These are phyloP conservation scores for Neoascochyta sp. DNA, from an alignment of 2,329 filamentous ascomycete genomes.

Conservation along the genomic window DNA sequence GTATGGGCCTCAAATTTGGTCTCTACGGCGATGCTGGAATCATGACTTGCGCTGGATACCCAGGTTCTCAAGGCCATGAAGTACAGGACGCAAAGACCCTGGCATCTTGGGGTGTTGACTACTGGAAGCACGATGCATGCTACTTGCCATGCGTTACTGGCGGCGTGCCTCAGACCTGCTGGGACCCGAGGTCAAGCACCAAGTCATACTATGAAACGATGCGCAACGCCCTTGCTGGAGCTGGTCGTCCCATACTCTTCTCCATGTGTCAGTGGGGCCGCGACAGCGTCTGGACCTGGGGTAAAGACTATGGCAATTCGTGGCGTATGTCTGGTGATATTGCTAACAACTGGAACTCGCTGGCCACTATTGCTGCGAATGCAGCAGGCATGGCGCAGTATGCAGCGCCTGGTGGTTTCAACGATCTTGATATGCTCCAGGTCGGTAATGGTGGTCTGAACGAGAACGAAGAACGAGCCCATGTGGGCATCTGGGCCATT, in stretches of 20 bases:
- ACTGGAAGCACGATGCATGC: slow-evolving; percentile 35
- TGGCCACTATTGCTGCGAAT: slow-evolving; percentile 8
- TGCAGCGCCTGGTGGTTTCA: slow-evolving; percentile 10
- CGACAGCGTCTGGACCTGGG: slow-evolving; percentile 25
- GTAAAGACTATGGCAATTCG: slow-evolving; percentile 20
- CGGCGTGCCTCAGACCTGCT: slow-evolving; percentile 33
- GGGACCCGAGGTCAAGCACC: slow-evolving; percentile 50
- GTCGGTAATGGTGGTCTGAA: slow-evolving; percentile 10
- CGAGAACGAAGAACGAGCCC: slow-evolving; percentile 22
- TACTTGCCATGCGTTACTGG: slow-evolving; percentile 22
- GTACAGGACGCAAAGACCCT: slow-evolving; percentile 54
- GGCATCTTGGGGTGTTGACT: slow-evolving; percentile 39
- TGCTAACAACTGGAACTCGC: slow-evolving; percentile 9
- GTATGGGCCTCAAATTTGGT: slow-evolving; percentile 57
- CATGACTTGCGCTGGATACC: slow-evolving; percentile 54
- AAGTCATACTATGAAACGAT: slow-evolving; percentile 42
- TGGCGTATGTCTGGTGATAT: slow-evolving; percentile 23
- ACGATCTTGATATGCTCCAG: slow-evolving; percentile 22
- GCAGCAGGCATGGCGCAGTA: slow-evolving; percentile 12
- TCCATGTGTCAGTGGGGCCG: slow-evolving; percentile 31
- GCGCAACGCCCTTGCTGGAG: slow-evolving; percentile 38
- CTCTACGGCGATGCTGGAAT: slow-evolving; percentile 57
- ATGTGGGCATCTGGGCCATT: slow-evolving; percentile 40
- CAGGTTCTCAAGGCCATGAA: slow-evolving; percentile 56
- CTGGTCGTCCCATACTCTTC: slow-evolving; percentile 21